These are phyloP conservation scores for Dentipellis sp. DNA, from an alignment of 768 basidiomycete genomes.

Conservation along the genomic window DNA sequence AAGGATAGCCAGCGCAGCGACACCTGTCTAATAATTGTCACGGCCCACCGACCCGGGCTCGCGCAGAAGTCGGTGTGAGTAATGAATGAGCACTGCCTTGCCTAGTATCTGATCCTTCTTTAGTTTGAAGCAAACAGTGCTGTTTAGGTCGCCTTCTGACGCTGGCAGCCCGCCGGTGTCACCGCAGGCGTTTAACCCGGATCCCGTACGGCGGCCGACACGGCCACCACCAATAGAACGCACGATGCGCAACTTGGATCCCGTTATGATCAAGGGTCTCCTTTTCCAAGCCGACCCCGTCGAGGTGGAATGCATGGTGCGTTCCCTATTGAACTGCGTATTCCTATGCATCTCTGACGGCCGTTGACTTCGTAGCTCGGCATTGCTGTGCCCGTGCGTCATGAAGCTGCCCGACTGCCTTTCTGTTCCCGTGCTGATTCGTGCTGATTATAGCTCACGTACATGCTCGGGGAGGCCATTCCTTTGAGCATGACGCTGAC, in stretches of 20 bases:
- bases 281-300: neutral
- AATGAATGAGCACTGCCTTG: no score
- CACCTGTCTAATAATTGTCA: neutral
- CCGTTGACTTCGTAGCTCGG: neutral
- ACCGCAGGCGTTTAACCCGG: neutral
- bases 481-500: slow-evolving; percentile 6
- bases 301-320: slow-evolving; percentile 9
- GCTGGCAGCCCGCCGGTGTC: neutral
- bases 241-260: neutral
- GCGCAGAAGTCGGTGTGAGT: neutral
- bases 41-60: neutral
- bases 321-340: neutral
- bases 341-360: neutral
- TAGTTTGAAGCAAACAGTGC: neutral
- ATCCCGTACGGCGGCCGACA: neutral
- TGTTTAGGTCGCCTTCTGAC: neutral
- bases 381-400: slow-evolving; percentile 2
- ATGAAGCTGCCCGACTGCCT: neutral
- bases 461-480: neutral
- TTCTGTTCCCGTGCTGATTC: neutral
- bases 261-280: slow-evolving; percentile 2
- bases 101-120: no score
- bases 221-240: neutral
- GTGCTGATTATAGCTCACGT: neutral
- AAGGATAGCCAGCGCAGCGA: neutral